A percentile compares a stretch with the other conserved stretches of the same genome.
phyloP scores from a whole-genome alignment of 306 rosid species.

The Gillenia trifoliata region DNA sequence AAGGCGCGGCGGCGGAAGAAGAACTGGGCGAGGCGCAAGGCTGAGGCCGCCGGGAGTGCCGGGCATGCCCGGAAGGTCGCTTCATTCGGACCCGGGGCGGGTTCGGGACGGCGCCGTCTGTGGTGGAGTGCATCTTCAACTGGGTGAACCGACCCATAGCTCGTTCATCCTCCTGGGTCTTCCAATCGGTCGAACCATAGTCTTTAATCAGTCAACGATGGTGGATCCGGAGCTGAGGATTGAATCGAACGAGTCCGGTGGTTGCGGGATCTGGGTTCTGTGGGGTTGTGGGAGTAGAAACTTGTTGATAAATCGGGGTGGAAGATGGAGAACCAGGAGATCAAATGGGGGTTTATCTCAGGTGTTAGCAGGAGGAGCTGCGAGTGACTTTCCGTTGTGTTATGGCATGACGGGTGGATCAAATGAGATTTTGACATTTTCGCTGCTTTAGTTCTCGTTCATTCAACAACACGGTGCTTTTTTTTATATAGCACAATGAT shows the following conservation, averaged over 20 bases:
- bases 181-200: background rate
- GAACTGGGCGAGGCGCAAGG: conserved; percentile 57
- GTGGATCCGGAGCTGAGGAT: background rate
- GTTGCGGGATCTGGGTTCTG: background rate
- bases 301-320: background rate
- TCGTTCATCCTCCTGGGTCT: conserved; percentile 55
- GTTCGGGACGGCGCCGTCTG: conserved; percentile 38
- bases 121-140: conserved; percentile 53
- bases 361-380: background rate
- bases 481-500: too few species aligned
- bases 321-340: background rate
- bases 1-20: conserved; percentile 71
- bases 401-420: background rate
- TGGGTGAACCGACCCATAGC: conserved; percentile 89
- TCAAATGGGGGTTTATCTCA: background rate
- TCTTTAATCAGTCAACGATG: background rate
- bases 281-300: background rate
- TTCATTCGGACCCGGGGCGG: conserved; percentile 73
- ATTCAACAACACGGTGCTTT: too few species aligned
- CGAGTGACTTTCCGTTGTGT: background rate
- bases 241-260: background rate
- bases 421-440: background rate
- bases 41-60: conserved; percentile 81
- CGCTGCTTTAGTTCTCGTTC: too few species aligned
- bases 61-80: conserved; percentile 86